Conservation (phyloP, 176 grass and related monocot species). For the Carex pumila region DNA sequence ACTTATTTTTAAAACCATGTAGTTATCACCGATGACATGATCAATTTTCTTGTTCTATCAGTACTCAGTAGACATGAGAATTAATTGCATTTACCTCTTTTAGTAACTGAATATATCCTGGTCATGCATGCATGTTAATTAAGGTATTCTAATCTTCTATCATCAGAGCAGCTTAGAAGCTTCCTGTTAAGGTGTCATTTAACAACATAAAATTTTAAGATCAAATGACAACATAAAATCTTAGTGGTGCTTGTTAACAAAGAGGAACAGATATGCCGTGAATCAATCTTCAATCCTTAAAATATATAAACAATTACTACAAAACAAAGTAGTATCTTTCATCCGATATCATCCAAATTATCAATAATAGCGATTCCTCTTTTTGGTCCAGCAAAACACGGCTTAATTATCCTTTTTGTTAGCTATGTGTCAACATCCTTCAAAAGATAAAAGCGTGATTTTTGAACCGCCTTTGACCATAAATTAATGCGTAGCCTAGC, state of each 20-base stretch:
- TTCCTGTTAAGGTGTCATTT: neutral
- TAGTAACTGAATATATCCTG: neutral
- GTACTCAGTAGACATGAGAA: neutral
- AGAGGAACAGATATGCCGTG: neutral
- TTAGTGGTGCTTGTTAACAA: neutral
- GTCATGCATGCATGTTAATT: neutral
- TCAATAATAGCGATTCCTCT: neutral
- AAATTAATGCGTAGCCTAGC: neutral
- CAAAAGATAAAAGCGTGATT: conserved; percentile 12
- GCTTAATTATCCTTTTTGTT: neutral
- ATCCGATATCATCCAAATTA: neutral
- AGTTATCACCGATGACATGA: no score
- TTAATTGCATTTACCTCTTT: neutral
- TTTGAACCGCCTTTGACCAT: conserved; percentile 19
- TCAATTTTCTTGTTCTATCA: neutral
- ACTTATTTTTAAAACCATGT: neutral
- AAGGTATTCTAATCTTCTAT: neutral
- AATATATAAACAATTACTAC: neutral
- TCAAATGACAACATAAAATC: neutral
- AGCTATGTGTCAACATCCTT: conserved; percentile 18
- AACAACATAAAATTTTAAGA: no score
- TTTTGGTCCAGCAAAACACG: conserved; percentile 21
- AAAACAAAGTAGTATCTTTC: neutral
- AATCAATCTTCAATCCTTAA: neutral
- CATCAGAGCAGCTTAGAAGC: neutral